These are phyloP conservation scores for Syzygium aqueum DNA, from an alignment of 345 rosid species.

Conservation along the genomic window DNA sequence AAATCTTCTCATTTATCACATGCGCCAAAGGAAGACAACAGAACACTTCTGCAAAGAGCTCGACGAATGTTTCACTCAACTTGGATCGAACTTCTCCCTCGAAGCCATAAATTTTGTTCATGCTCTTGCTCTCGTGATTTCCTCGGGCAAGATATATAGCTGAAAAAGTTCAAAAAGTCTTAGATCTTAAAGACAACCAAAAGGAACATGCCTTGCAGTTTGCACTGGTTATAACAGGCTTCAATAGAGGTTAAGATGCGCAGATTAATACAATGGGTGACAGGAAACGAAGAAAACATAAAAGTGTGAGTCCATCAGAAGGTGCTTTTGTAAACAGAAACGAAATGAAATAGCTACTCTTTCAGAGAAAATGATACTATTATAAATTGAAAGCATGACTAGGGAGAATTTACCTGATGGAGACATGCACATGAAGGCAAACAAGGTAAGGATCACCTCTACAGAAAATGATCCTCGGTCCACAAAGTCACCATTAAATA, in stretches of 20 bases:
- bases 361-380: background rate
- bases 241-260: background rate
- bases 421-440: slow-evolving; percentile 92
- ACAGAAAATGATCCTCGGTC: slow-evolving; percentile 96
- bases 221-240: background rate
- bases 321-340: background rate
- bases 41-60: slow-evolving; percentile 93
- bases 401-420: slow-evolving; percentile 58
- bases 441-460: slow-evolving; percentile 88
- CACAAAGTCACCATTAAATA: slow-evolving; percentile 96
- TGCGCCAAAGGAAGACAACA: slow-evolving; percentile 94
- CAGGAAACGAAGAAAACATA: background rate
- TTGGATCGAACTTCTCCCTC: slow-evolving; percentile 98
- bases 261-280: background rate
- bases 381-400: background rate
- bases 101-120: slow-evolving; percentile 98
- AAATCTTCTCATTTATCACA: slow-evolving; percentile 70
- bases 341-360: background rate
- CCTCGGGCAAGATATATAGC: slow-evolving; percentile 93
- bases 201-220: background rate
- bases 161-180: slow-evolving; percentile 25
- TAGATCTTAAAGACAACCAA: background rate
- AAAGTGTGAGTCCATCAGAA: background rate
- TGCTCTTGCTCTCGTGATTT: slow-evolving; percentile 99
- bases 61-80: slow-evolving; percentile 86